Evolutionary conservation across 2,329 filamentous ascomycete species (phyloP).

Genomic region (Aspergillus latus): DNA sequence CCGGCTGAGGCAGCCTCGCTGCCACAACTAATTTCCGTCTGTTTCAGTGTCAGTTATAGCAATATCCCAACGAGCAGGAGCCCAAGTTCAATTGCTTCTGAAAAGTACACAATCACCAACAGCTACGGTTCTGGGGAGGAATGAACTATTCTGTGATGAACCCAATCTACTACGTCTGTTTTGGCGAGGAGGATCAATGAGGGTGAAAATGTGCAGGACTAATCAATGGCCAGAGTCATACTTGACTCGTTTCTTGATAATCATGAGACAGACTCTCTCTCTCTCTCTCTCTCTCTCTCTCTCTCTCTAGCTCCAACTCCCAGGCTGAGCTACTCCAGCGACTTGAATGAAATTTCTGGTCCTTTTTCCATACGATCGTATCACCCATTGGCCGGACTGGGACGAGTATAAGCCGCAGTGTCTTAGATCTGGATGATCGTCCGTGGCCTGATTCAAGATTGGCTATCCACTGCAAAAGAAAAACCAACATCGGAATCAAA

Average conservation of each 20-base stretch:
- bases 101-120: background rate
- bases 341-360: background rate
- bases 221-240: too few relatives aligned
- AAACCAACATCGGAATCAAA: background rate
- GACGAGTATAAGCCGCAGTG: background rate
- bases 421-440: background rate
- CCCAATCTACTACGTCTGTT: background rate
- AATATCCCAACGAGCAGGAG: background rate
- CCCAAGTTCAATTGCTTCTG: too few relatives aligned
- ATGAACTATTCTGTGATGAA: background rate
- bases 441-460: too few relatives aligned
- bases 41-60: background rate
- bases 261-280: too few relatives aligned
- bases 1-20: slow-evolving; percentile 1
- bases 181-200: background rate
- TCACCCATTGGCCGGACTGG: background rate
- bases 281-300: too few relatives aligned
- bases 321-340: too few relatives aligned
- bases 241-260: too few relatives aligned
- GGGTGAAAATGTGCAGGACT: background rate
- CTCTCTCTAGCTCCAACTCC: too few relatives aligned
- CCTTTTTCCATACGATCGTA: background rate
- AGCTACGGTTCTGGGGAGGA: background rate
- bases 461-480: too few relatives aligned
- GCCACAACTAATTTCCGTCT: slow-evolving; percentile 5